Percentiles rank a stretch among this genome's conserved stretches.
These are phyloP conservation scores for Colletotrichum lentis DNA, from an alignment of 2,329 filamentous ascomycete genomes.

Conservation along the genomic window DNA sequence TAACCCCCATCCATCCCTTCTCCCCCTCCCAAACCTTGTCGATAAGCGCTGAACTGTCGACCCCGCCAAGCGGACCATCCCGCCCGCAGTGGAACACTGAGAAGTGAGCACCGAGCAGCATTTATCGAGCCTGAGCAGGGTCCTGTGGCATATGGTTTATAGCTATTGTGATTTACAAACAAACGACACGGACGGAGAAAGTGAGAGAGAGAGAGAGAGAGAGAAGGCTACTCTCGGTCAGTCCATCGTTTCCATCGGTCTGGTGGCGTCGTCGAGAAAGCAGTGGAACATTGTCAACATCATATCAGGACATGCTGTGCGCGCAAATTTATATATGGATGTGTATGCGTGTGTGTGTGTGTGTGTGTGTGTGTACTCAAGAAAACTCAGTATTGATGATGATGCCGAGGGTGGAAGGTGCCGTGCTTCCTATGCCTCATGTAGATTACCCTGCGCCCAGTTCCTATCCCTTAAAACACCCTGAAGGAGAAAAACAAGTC, in stretches of 20 bases:
- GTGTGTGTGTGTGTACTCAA: neutral
- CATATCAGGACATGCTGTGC: no score
- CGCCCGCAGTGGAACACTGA: neutral
- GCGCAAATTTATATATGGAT: no score
- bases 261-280: neutral
- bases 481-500: neutral
- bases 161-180: no score
- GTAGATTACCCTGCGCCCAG: slow-evolving; percentile 33
- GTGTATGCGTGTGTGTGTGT: no score
- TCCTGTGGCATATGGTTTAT: no score
- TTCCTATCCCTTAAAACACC: slow-evolving; percentile 23
- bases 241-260: neutral
- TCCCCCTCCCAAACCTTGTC: slow-evolving; percentile 14
- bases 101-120: neutral
- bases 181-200: no score
- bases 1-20: neutral
- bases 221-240: neutral
- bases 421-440: slow-evolving; percentile 11
- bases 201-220: no score
- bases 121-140: neutral
- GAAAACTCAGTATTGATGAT: slow-evolving; percentile 26
- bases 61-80: slow-evolving; percentile 29
- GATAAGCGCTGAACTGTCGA: slow-evolving; percentile 18
- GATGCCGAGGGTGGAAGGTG: slow-evolving; percentile 18
- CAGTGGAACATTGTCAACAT: neutral